Evolutionary conservation across 345 rosid species (phyloP).

Genomic region (Moricandia arvensis): DNA sequence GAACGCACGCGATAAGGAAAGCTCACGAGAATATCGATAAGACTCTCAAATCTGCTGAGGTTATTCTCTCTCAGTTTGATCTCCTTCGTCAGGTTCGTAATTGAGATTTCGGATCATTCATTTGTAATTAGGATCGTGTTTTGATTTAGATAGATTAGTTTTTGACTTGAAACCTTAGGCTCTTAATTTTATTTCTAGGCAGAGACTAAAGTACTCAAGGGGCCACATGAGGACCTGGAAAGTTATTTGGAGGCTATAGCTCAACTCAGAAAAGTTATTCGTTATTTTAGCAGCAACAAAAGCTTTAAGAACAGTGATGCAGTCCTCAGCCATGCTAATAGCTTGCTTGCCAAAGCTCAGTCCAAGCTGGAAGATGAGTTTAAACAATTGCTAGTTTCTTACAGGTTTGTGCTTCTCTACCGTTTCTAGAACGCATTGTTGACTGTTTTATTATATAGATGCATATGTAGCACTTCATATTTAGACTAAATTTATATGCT

Average conservation of each 20-base stretch:
- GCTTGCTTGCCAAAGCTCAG: slow-evolving; percentile 84
- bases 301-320: slow-evolving; percentile 72
- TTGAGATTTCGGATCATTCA: neutral
- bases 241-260: slow-evolving; percentile 86
- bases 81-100: slow-evolving; percentile 73
- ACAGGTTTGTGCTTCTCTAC: slow-evolving; percentile 57
- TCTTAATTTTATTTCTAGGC: slow-evolving; percentile 56
- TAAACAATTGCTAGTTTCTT: slow-evolving; percentile 68
- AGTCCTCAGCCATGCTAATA: slow-evolving; percentile 66
- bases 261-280: slow-evolving; percentile 74
- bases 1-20: slow-evolving; percentile 91
- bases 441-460: neutral
- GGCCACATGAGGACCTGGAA: slow-evolving; percentile 94
- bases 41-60: slow-evolving; percentile 88
- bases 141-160: neutral
- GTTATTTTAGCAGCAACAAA: slow-evolving; percentile 64
- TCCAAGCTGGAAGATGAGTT: slow-evolving; percentile 95
- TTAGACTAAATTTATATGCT: neutral
- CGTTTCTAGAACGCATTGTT: neutral
- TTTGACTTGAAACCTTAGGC: slow-evolving; percentile 9
- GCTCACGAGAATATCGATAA: slow-evolving; percentile 97
- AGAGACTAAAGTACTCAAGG: slow-evolving; percentile 86
- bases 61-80: slow-evolving; percentile 76
- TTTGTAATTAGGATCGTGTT: neutral
- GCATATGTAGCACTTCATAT: neutral